phyloP scores from a whole-genome alignment of 371 early-diverging fungal genomes.

The Mortierella sp. region DNA sequence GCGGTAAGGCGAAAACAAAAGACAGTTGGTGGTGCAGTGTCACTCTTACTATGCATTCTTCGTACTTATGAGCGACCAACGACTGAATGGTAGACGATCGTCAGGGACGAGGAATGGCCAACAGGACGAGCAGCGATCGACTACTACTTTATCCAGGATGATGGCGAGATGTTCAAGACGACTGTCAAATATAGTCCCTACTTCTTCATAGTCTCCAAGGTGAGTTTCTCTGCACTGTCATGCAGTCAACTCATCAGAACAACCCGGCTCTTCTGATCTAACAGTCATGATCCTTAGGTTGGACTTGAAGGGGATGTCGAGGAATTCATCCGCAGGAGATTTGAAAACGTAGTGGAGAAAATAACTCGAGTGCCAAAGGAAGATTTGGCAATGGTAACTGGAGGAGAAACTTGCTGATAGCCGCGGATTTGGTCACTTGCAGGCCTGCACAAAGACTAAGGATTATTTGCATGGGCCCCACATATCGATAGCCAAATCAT shows the following conservation, averaged over 20 bases:
- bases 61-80: background rate
- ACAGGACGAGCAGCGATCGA: conserved; percentile 86
- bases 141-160: conserved; percentile 92
- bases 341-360: conserved; percentile 71
- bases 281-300: conserved; percentile 19
- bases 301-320: conserved; percentile 79
- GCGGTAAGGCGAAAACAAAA: too few species aligned
- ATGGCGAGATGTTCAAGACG: conserved; percentile 89
- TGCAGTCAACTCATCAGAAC: background rate
- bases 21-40: too few species aligned
- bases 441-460: too few species aligned
- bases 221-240: conserved; percentile 26
- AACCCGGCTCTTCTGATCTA: background rate
- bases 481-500: conserved; percentile 82
- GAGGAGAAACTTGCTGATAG: too few species aligned
- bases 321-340: conserved; percentile 83
- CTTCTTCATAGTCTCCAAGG: conserved; percentile 87
- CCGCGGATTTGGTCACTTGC: too few species aligned
- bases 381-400: conserved; percentile 83
- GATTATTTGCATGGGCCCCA: conserved; percentile 2
- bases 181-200: conserved; percentile 90
- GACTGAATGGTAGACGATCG: conserved; percentile 58
- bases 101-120: conserved; percentile 71
- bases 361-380: conserved; percentile 79
- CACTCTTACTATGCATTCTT: too few species aligned